Percentiles rank a stretch among this genome's conserved stretches.
Conservation (phyloP, 2,329 filamentous ascomycete genomes). For the Juglanconis juglandina region DNA sequence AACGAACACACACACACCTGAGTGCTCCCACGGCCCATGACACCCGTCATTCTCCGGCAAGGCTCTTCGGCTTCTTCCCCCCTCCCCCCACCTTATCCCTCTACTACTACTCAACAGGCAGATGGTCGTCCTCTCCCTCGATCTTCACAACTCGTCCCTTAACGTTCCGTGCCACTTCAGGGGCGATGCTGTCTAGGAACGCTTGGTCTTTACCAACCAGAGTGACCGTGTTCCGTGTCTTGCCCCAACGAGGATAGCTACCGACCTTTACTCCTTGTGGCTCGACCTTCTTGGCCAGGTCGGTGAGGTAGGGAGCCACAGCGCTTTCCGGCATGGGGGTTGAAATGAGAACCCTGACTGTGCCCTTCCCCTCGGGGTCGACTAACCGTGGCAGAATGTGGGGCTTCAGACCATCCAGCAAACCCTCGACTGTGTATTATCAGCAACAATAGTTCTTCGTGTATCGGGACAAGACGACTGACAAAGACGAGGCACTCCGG, state of each 20-base stretch:
- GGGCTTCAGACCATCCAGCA: slow-evolving; percentile 75
- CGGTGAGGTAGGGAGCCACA: slow-evolving; percentile 78
- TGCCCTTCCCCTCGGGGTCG: slow-evolving; percentile 79
- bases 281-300: slow-evolving; percentile 70
- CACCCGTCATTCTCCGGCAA: background rate
- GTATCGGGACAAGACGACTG: slow-evolving; percentile 25
- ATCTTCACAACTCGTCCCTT: slow-evolving; percentile 65
- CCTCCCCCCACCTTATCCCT: background rate
- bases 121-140: slow-evolving; percentile 69
- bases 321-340: slow-evolving; percentile 85
- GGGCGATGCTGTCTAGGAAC: slow-evolving; percentile 73
- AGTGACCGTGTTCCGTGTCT: slow-evolving; percentile 83
- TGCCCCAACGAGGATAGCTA: slow-evolving; percentile 91
- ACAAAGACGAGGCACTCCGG: slow-evolving; percentile 82
- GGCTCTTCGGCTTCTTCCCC: background rate
- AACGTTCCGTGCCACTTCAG: slow-evolving; percentile 74
- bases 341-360: slow-evolving; percentile 74
- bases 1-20: too few relatives aligned
- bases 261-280: slow-evolving; percentile 84
- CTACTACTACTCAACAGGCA: slow-evolving; percentile 5
- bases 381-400: slow-evolving; percentile 64
- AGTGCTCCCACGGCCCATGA: background rate
- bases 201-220: slow-evolving; percentile 72
- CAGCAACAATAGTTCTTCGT: background rate
- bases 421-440: slow-evolving; percentile 55